Evolutionary conservation across 192 early-diverging fungal genomes (phyloP).

Genomic region (Allomyces macrogynus): DNA sequence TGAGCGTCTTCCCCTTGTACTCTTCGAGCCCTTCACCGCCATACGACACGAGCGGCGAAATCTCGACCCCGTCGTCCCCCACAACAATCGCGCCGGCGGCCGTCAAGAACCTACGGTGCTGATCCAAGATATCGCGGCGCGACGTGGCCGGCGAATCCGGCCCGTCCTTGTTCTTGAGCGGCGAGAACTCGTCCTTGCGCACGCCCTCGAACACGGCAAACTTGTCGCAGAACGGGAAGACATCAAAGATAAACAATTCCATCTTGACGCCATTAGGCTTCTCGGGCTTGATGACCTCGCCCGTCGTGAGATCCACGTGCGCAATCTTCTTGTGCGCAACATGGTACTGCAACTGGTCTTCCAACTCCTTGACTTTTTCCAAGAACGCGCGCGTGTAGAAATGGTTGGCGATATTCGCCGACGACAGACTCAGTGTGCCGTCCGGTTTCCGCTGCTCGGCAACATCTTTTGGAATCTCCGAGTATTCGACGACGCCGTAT

Average conservation of each 20-base stretch:
- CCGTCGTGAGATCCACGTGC: slow-evolving; percentile 52
- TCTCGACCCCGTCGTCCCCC: slow-evolving; percentile 20
- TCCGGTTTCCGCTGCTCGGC: slow-evolving; percentile 43
- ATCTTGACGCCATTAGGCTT: slow-evolving; percentile 93
- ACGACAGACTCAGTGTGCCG: slow-evolving; percentile 61
- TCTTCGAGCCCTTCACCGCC: slow-evolving; percentile 75
- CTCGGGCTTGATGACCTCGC: slow-evolving; percentile 44
- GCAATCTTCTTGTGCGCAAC: slow-evolving; percentile 97
- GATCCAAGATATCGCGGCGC: slow-evolving; percentile 64
- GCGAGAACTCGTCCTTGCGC: slow-evolving; percentile 92
- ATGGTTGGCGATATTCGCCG: slow-evolving; percentile 97
- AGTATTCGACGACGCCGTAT: slow-evolving; percentile 87
- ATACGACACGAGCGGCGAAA: slow-evolving; percentile 77
- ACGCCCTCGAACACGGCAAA: slow-evolving; percentile 86
- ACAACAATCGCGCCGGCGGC: slow-evolving; percentile 61
- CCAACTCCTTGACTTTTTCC: slow-evolving; percentile 60
- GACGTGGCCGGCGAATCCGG: slow-evolving; percentile 85
- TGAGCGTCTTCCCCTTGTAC: slow-evolving; percentile 48
- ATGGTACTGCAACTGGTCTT: slow-evolving; percentile 77
- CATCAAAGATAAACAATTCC: slow-evolving; percentile 98
- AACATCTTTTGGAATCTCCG: slow-evolving; percentile 64
- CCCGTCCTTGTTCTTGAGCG: slow-evolving; percentile 91
- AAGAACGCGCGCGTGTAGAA: slow-evolving; percentile 88
- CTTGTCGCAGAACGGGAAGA: slow-evolving; percentile 71
- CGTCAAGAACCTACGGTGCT: slow-evolving; percentile 69